Conservation (phyloP, 164 flowering plant species). For the Aristolochia contorta region DNA sequence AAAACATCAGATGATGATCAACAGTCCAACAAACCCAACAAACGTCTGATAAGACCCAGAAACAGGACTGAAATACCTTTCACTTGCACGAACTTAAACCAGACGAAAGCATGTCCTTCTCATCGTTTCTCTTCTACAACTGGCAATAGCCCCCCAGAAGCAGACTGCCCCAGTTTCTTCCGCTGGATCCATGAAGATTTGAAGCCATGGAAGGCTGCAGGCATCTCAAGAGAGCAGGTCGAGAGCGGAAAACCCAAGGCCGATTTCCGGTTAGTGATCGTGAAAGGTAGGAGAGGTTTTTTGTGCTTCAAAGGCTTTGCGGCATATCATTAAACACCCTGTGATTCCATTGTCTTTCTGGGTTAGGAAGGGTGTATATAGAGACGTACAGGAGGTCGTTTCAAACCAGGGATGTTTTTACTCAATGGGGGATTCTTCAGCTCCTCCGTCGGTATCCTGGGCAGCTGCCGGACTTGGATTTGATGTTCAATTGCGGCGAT, state of each 20-base stretch:
- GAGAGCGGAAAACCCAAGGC: conserved; percentile 18
- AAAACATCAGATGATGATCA: too few species aligned
- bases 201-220: conserved; percentile 26
- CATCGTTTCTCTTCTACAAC: neutral
- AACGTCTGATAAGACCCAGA: neutral
- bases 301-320: too few species aligned
- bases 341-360: neutral
- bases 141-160: neutral
- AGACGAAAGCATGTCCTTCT: neutral
- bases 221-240: conserved; percentile 34
- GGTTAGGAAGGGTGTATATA: conserved; percentile 18
- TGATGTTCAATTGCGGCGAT: conserved; percentile 39
- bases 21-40: too few species aligned
- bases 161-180: conserved; percentile 32
- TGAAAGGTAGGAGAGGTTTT: conserved; percentile 10
- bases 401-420: conserved; percentile 37
- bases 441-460: conserved; percentile 37
- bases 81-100: neutral
- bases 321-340: neutral
- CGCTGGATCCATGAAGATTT: conserved; percentile 51
- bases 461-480: conserved; percentile 32
- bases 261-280: conserved; percentile 23
- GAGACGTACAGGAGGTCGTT: conserved; percentile 15
- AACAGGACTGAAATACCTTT: conserved; percentile 1
- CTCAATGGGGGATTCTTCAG: conserved; percentile 48